Percentiles rank a stretch among this genome's conserved stretches.
Conservation (phyloP, 2,329 filamentous ascomycete genomes). For the Graphilbum sp. region DNA sequence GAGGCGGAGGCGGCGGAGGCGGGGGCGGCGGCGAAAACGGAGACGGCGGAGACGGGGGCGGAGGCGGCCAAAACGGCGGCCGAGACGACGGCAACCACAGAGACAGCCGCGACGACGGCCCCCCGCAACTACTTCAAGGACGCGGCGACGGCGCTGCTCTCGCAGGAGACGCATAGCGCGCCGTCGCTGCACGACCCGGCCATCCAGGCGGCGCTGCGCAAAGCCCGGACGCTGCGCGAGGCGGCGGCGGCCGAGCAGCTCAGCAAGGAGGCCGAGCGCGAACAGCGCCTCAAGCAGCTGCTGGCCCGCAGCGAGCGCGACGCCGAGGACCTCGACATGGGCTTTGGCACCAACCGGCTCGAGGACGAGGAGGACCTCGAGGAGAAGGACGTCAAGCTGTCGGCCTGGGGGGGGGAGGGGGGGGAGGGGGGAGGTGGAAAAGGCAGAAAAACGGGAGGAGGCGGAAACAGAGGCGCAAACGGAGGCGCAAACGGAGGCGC, state of each 20-base stretch:
- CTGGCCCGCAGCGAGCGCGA: slow-evolving; percentile 61
- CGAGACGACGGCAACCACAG: too few species aligned
- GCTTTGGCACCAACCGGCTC: slow-evolving; percentile 75
- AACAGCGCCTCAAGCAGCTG: slow-evolving; percentile 58
- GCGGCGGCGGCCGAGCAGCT: slow-evolving; percentile 22
- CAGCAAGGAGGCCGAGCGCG: slow-evolving; percentile 31
- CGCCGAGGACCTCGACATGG: slow-evolving; percentile 82
- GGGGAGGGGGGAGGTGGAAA: too few species aligned
- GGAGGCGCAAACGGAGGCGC: slow-evolving; percentile 34
- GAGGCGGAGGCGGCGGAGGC: slow-evolving; percentile 2
- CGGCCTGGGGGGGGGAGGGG: slow-evolving; percentile 32
- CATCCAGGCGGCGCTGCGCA: slow-evolving; percentile 70
- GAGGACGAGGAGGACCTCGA: slow-evolving; percentile 80
- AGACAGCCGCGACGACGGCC: slow-evolving; percentile 12
- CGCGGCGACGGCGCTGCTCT: slow-evolving; percentile 30
- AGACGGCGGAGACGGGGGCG: slow-evolving; percentile 7
- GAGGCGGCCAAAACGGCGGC: too few species aligned
- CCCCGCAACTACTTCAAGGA: slow-evolving; percentile 47
- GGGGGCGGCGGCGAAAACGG: slow-evolving; percentile 5
- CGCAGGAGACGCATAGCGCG: slow-evolving; percentile 31
- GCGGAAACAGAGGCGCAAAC: too few species aligned
- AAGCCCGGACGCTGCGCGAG: slow-evolving; percentile 52
- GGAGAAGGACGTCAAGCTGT: slow-evolving; percentile 48
- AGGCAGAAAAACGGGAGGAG: too few species aligned
- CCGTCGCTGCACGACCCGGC: slow-evolving; percentile 56